These are phyloP conservation scores for Plasmodium blacklocki DNA, from an alignment of 169 alveolate species.

Conservation along the genomic window DNA sequence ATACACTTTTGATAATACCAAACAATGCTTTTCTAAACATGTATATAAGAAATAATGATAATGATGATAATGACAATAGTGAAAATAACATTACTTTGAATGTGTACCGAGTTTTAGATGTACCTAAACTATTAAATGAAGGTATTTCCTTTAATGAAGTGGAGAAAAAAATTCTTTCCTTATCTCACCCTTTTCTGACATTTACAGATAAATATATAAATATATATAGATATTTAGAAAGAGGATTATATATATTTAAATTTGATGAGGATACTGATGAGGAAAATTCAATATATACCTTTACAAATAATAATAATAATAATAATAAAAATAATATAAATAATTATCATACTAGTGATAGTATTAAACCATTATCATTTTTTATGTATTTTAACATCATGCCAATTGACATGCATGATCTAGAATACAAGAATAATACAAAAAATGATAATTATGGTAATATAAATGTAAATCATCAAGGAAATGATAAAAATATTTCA, in stretches of 20 bases:
- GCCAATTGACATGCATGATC: not conserved
- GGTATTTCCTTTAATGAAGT: slow-evolving; percentile 25
- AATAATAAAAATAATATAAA: too few species aligned
- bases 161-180: not conserved
- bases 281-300: too few species aligned
- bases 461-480: not conserved
- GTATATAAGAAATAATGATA: slow-evolving; percentile 3
- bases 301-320: too few species aligned
- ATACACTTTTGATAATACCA: slow-evolving; percentile 7
- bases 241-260: slow-evolving; percentile 44
- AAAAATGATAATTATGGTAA: not conserved
- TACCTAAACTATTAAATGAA: not conserved
- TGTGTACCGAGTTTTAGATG: slow-evolving; percentile 11
- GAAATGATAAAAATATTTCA: not conserved
- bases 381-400: slow-evolving; percentile 15
- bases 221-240: slow-evolving; percentile 22
- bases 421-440: not conserved
- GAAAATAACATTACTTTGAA: slow-evolving; percentile 9
- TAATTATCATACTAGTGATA: too few species aligned
- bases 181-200: slow-evolving; percentile 5
- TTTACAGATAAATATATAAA: slow-evolving; percentile 12
- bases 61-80: not conserved
- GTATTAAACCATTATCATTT: not conserved
- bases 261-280: not conserved
- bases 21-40: slow-evolving; percentile 15